A percentile compares a stretch with the other conserved stretches of the same genome.
phyloP scores from a whole-genome alignment of 352 stramenopile genomes.

The Globisporangium abappressorium region DNA sequence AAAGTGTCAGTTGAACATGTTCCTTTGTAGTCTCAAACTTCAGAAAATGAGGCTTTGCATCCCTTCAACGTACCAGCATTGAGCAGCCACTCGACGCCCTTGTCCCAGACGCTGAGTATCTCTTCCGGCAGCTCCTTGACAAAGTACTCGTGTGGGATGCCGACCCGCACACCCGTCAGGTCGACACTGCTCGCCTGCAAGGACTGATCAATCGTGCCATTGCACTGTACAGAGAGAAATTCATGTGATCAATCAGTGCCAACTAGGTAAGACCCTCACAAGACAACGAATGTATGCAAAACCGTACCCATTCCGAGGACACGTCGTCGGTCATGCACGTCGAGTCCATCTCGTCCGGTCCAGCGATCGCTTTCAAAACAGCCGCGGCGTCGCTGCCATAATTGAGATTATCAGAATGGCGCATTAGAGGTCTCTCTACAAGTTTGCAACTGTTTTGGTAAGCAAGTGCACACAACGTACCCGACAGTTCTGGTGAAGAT shows the following conservation, averaged over 20 bases:
- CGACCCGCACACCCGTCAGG: conserved; percentile 85
- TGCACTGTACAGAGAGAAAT: conserved; percentile 23
- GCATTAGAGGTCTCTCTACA: background rate
- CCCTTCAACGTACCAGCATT: conserved; percentile 32
- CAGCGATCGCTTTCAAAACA: conserved; percentile 78
- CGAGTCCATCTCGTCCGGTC: conserved; percentile 78
- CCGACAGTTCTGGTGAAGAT: conserved; percentile 88
- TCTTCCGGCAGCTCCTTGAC: conserved; percentile 87
- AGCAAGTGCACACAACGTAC: conserved; percentile 6
- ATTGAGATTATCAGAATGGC: background rate
- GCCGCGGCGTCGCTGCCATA: conserved; percentile 62
- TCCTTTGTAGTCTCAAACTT: background rate
- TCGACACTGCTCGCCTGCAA: conserved; percentile 28
- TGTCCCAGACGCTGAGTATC: conserved; percentile 85
- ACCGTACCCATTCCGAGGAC: conserved; percentile 54
- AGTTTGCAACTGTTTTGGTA: too few relatives aligned
- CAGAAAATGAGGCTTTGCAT: too few relatives aligned
- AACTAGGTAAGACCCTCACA: background rate
- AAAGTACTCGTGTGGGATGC: conserved; percentile 94
- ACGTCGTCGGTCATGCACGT: conserved; percentile 62
- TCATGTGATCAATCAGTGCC: background rate
- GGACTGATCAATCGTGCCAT: conserved; percentile 28
- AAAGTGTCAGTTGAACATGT: background rate
- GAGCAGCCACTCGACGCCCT: conserved; percentile 67
- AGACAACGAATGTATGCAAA: background rate